These are phyloP conservation scores for Nepenthes mirabilis DNA, from an alignment of 148 eudicot species.

Conservation along the genomic window DNA sequence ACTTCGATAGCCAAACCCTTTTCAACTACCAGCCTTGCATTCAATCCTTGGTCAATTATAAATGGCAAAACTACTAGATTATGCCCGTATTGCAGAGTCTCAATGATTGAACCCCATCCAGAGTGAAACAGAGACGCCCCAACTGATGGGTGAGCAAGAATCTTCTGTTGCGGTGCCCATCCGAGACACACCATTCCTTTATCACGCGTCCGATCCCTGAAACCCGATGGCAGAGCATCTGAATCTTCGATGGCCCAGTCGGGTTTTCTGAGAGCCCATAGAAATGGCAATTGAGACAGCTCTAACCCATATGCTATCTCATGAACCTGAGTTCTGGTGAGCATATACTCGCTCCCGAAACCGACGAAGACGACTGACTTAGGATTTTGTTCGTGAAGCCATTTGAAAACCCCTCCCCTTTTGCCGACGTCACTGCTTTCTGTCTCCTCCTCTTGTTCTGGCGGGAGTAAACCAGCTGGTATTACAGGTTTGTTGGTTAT, in stretches of 20 bases:
- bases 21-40: constrained; percentile 18
- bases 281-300: constrained; percentile 8
- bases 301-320: constrained; percentile 16
- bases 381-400: constrained; percentile 11
- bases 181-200: constrained; percentile 12
- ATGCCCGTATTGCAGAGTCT: constrained; percentile 14
- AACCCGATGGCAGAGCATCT: constrained; percentile 1
- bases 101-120: constrained; percentile 20
- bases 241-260: constrained; percentile 4
- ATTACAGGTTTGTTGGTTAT: constrained; percentile 2
- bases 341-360: constrained; percentile 15
- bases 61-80: constrained; percentile 16
- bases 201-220: neutral
- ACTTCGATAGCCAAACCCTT: constrained; percentile 22
- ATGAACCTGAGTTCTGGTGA: constrained; percentile 6
- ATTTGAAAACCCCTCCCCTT: constrained; percentile 11
- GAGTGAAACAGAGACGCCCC: constrained; percentile 17
- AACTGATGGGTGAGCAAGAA: constrained; percentile 14
- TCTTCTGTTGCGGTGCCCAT: constrained; percentile 21
- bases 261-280: constrained; percentile 13
- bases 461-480: constrained; percentile 11
- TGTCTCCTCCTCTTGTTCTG: constrained; percentile 2
- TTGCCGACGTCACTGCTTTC: constrained; percentile 1
- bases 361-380: constrained; percentile 16
- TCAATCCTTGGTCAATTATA: constrained; percentile 18